Base-by-base conservation (phyloP, 495 filamentous ascomycete genomes). In the Hyaloscypha variabilis region DNA sequence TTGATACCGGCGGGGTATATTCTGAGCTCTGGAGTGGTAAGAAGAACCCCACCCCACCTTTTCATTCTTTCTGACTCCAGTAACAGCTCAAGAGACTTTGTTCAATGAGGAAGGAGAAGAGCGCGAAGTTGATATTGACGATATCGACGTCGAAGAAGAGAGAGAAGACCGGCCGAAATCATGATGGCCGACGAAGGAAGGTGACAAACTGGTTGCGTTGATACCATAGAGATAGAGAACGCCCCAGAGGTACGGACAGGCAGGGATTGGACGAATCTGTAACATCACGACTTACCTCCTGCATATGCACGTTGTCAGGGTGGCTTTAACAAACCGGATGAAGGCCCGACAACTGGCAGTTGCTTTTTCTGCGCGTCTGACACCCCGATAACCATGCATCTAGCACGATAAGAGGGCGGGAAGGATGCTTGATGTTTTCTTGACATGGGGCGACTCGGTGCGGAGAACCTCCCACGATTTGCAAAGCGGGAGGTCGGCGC, bases 21-120 rank as follows among this genome's bases (percentile, higher is more conserved):
- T 86, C 90, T 8, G 88, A 96, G 72, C 78, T 98, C 36, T 99
- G 95, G 95, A 92, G 90, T 77, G 89, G 89, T 92, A 77, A 83
- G 87, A 78, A 64, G 87, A 78, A 64, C 60, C 49, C 55, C 62
- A 34, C 6, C n/a, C 19, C 54, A 34, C 28, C 25, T 21, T 58
- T 25, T 8, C 14, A 30, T 23, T 19, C n/a, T 30, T 26, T 14
- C 21, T 46, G n/a, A 59, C 19, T 34, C 23, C 10, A 59, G 17
- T 30, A 14, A 65, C 31, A 79, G 79, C 78, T 25, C 79, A 81
- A 67, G 79, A 81, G 62, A 80, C 77, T 0, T 68, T 78, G 61
- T 79, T 79, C 72, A 71, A 73, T 28, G 67, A 73, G 1, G 75
- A 77, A 21, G 74, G 76, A 1, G 55, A 67, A 26, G 75, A 77